Evolutionary conservation across 768 basidiomycete species (phyloP).

Genomic region (Tephrocybe sp.): DNA sequence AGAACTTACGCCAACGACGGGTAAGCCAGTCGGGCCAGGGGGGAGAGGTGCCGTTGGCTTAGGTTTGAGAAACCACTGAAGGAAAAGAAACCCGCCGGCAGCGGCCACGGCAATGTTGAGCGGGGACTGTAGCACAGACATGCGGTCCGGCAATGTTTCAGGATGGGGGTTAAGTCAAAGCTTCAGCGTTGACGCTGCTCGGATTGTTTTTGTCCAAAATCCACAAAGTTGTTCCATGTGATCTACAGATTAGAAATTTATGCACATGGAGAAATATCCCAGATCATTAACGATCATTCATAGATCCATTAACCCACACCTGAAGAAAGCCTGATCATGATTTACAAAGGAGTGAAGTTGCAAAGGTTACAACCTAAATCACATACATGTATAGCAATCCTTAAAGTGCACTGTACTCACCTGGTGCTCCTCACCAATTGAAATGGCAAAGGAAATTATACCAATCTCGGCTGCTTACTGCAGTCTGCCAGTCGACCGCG

Average conservation of each 20-base stretch:
- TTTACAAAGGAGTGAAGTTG: background rate
- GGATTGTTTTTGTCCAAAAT: no score
- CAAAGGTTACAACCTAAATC: no score
- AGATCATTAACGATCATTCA: no score
- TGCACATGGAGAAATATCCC: background rate
- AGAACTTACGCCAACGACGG: constrained; percentile 40
- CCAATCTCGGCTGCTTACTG: no score
- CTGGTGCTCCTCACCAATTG: no score
- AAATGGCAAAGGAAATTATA: no score
- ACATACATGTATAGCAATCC: no score
- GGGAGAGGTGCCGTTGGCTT: constrained; percentile 26
- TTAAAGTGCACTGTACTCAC: no score
- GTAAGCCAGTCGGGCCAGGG: constrained; percentile 42
- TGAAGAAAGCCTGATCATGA: background rate
- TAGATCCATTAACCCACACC: background rate
- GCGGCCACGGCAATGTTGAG: constrained; percentile 10
- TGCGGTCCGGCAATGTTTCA: background rate
- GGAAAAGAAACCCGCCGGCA: constrained; percentile 10
- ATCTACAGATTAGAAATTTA: background rate
- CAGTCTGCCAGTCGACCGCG: no score
- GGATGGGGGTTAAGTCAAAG: background rate
- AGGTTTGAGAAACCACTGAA: constrained; percentile 22
- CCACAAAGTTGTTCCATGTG: no score
- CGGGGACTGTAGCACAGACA: constrained; percentile 8
- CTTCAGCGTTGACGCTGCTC: no score